Base-by-base conservation (phyloP, 2,329 filamentous ascomycete species). In the Pezicula rhizophila region DNA sequence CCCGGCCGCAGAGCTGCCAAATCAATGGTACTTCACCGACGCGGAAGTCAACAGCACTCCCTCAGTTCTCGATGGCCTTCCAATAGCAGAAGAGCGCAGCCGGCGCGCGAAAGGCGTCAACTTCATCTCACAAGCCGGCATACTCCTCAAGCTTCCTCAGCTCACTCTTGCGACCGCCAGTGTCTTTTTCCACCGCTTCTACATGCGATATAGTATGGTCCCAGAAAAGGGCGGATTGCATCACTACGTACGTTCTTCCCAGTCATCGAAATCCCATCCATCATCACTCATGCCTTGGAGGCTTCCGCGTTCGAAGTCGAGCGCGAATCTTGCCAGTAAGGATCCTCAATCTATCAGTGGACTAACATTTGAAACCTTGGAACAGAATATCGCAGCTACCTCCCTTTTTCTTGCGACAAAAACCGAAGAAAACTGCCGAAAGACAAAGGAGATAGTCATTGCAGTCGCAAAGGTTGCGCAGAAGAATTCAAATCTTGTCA, bases 371-470 rank as follows among this genome's bases (percentile, higher is more conserved):
- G 42, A 45, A 38, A 43, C 44, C 28, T 26, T 25, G 20, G 49
- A 56, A 55, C 62, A 86, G 82, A 85, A 85, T 60, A 89, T 95
- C 51, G 93, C 91, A 10, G 93, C 91, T 0, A 96, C 91, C 1
- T 81, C 90, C 2, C 76, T 99, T 2, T 99, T 97, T 60, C 78
- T 99, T 8, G 92, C 93, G 8, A 96, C 95, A 58, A 99, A 99
- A 67, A 92, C 95, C 17, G 92, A 99, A 64, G 93, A 99, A 66
- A 96, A 95, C 64, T 95, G 90, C 64, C 85, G 92, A 43, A 96
- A 96, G 69, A 96, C 96, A 59, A 95, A 89, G 62, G 90, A 96
- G 56, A 78, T 99, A 52, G 92, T 99, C 56, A 85, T 96, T 28
- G 89, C 91, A 1, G 93, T 95, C 60, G 93, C 90, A 52, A 89